These are phyloP conservation scores for Talaromyces albobiverticillius DNA, from an alignment of 2,329 filamentous ascomycete species.

Conservation along the genomic window DNA sequence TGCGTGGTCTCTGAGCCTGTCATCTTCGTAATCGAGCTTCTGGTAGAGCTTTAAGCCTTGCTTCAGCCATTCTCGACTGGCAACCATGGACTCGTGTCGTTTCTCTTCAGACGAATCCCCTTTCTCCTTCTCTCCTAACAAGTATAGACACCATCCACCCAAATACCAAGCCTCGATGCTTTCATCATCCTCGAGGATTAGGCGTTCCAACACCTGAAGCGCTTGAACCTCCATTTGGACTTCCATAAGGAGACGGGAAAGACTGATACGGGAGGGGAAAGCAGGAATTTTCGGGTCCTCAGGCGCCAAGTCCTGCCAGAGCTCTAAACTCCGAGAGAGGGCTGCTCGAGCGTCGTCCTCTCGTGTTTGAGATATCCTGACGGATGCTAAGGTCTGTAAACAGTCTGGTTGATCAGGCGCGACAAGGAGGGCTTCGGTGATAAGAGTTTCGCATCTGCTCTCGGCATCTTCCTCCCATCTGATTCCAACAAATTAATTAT, in stretches of 20 bases:
- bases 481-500: not conserved
- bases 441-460: conserved; percentile 76
- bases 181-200: conserved; percentile 85
- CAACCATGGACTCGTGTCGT: conserved; percentile 64
- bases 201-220: conserved; percentile 75
- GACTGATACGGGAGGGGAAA: conserved; percentile 79
- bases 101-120: conserved; percentile 46
- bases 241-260: conserved; percentile 85
- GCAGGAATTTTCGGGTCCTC: conserved; percentile 72
- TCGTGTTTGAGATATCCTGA: conserved; percentile 83
- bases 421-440: conserved; percentile 86
- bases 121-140: conserved; percentile 55
- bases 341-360: conserved; percentile 76
- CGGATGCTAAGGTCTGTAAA: conserved; percentile 92
- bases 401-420: conserved; percentile 80
- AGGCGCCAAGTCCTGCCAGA: conserved; percentile 78
- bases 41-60: conserved; percentile 78
- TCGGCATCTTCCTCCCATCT: conserved; percentile 86
- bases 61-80: conserved; percentile 77
- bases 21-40: conserved; percentile 69
- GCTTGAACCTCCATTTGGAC: conserved; percentile 82
- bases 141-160: conserved; percentile 86
- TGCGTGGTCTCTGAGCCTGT: conserved; percentile 43
- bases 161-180: conserved; percentile 97
- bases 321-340: conserved; percentile 70